These are phyloP conservation scores for Fusarium armeniacum DNA, from an alignment of 2,329 filamentous ascomycete species.

Conservation along the genomic window DNA sequence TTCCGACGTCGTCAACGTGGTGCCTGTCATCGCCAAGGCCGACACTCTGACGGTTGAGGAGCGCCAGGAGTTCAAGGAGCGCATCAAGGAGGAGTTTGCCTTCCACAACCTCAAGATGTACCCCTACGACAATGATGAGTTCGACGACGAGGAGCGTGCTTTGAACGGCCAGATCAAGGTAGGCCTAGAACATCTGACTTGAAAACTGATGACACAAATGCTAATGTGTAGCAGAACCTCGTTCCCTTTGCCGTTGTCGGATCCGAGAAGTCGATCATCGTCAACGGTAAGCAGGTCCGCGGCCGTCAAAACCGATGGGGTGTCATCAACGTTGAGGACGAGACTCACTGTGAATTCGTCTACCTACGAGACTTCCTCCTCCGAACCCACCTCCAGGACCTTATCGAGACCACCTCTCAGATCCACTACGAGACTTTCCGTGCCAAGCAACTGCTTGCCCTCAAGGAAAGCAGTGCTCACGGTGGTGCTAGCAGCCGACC, in stretches of 20 bases:
- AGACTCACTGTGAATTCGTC: slow-evolving; percentile 99
- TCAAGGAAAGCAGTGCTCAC: slow-evolving; percentile 97
- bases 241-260: slow-evolving; percentile 98
- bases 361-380: slow-evolving; percentile 99
- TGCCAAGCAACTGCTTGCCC: slow-evolving; percentile 95
- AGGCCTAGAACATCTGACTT: slow-evolving; percentile 46
- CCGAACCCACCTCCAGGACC: slow-evolving; percentile 96
- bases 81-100: slow-evolving; percentile 99
- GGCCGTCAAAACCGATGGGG: slow-evolving; percentile 99
- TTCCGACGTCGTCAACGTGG: slow-evolving; percentile 98
- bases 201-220: not conserved
- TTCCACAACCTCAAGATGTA: slow-evolving; percentile 99
- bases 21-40: slow-evolving; percentile 98
- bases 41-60: slow-evolving; percentile 97
- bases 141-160: slow-evolving; percentile 94
- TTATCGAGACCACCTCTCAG: slow-evolving; percentile 99
- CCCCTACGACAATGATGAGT: slow-evolving; percentile 99
- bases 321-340: slow-evolving; percentile 99
- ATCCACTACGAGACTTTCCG: slow-evolving; percentile 99
- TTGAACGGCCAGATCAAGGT: slow-evolving; percentile 98
- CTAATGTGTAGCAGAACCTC: slow-evolving; percentile 75
- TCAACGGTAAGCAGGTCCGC: slow-evolving; percentile 96
- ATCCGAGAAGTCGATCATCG: slow-evolving; percentile 97
- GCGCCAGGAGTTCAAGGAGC: slow-evolving; percentile 96
- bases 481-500: slow-evolving; percentile 83